Evolutionary conservation across 345 rosid species (phyloP), one percentile per base, ranked within the genome.

Genomic region (Cochlearia excelsa): DNA sequence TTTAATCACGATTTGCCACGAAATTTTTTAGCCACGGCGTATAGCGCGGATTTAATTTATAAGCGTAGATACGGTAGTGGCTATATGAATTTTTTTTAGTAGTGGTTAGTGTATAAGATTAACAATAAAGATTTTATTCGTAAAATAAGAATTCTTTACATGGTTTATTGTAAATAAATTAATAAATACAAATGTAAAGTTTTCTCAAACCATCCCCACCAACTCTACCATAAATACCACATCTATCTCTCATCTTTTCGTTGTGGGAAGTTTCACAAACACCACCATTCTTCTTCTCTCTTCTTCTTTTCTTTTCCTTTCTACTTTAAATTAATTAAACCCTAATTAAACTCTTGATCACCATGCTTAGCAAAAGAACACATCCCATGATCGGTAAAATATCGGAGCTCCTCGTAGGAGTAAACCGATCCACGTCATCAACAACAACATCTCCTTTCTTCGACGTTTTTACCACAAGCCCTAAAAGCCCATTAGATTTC

Each of bases 331-430:
- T n/a, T n/a, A n/a, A n/a, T n/a, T 33, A 33, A 1, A 6, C 33
- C 27, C 44, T 28, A 28, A 26, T 34, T 35, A 26, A 8, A 3
- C 4, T 39, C n/a, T 29, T 2, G 65, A 30, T 61, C 71, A 30
- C 55, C 71, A 87, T 87, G 88, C 57, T 81, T 46, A 74, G 76
- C 70, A 85, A 85, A 57, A 80, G 88, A 80, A 73, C 80, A 16
- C 81, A 85, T 49, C 94, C 82, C 9, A 74, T 85, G 77, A 88
- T 85, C 77, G 86, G 84, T 1, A 85, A 76, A 26, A 58, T 91
- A 30, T 81, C 92, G 28, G 92, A 82, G 64, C 71, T 91, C 10
- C 68, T 88, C 46, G 74, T 82, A 52, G 68, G 82, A 27, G 85
- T 80, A 28, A 78, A 80, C 81, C 74, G 80, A 1, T 59, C 79